Conservation (phyloP, 73 alveolate genomes). For the Symbiodinium pilosum region DNA sequence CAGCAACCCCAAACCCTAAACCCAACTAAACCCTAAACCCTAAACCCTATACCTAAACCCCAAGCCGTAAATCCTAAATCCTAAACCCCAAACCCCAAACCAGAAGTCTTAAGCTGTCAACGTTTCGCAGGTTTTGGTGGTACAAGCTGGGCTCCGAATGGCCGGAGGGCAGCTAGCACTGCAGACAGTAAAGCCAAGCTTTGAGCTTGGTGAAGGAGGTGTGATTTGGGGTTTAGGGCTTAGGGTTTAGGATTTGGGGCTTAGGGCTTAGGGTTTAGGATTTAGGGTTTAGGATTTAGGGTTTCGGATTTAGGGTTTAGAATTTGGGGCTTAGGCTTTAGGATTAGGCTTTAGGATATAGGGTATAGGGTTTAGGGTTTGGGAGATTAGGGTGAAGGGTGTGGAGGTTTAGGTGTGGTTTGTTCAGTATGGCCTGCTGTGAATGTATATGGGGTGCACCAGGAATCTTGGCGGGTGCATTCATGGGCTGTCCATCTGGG, state of each 20-base stretch:
- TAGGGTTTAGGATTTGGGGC: background rate
- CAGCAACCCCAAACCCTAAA: background rate
- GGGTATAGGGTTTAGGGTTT: background rate
- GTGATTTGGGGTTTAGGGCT: background rate
- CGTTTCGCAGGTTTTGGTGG: slow-evolving; percentile 8
- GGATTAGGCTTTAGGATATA: background rate
- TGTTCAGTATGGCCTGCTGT: too few species aligned
- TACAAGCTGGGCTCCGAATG: background rate
- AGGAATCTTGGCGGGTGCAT: too few species aligned
- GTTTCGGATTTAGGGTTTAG: background rate
- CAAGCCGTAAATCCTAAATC: background rate
- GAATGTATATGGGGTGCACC: too few species aligned
- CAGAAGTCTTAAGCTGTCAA: background rate
- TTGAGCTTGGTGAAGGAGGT: background rate
- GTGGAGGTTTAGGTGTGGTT: background rate
- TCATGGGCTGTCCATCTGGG: too few species aligned
- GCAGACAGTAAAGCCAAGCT: too few species aligned
- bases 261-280: background rate
- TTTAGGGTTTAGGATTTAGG: background rate
- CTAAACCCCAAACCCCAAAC: background rate
- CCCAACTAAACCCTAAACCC: background rate
- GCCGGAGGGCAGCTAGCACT: background rate
- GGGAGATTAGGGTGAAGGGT: background rate
- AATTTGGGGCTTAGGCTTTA: background rate
- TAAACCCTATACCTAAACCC: background rate